These are phyloP conservation scores for Jasminum sambac DNA, from an alignment of 257 asterid species.

Conservation along the genomic window DNA sequence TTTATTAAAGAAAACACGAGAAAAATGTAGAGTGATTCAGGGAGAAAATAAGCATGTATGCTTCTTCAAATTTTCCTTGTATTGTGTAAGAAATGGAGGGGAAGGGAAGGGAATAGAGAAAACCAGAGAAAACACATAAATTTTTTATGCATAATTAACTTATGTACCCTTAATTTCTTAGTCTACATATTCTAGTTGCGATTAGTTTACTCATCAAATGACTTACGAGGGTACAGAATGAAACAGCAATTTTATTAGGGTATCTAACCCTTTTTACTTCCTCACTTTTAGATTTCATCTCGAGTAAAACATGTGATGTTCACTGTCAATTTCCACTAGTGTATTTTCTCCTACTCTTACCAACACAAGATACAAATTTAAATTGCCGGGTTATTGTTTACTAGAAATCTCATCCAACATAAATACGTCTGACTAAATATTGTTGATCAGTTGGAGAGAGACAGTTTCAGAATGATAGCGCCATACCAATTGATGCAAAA, in stretches of 20 bases:
- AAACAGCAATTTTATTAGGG: background rate
- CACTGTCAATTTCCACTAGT: background rate
- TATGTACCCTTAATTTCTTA: background rate
- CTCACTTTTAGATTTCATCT: background rate
- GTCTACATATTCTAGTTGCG: background rate
- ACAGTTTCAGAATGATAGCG: background rate
- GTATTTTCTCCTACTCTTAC: background rate
- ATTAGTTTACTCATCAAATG: background rate
- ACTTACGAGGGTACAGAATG: background rate
- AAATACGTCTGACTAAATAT: background rate
- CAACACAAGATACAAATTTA: background rate
- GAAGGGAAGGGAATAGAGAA: background rate
- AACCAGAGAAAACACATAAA: background rate
- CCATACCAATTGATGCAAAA: background rate
- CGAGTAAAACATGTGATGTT: background rate
- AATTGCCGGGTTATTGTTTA: background rate
- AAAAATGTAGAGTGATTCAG: slow-evolving; percentile 9
- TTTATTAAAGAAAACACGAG: slow-evolving; percentile 20
- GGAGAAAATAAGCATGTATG: background rate
- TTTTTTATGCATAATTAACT: background rate
- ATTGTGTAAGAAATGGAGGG: background rate
- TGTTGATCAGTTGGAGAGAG: background rate
- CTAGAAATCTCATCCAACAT: background rate
- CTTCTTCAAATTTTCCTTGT: background rate
- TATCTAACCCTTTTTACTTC: background rate